Base-by-base conservation (phyloP, 1,284 basidiomycete species). In the Cryptococcus jaspeensis region DNA sequence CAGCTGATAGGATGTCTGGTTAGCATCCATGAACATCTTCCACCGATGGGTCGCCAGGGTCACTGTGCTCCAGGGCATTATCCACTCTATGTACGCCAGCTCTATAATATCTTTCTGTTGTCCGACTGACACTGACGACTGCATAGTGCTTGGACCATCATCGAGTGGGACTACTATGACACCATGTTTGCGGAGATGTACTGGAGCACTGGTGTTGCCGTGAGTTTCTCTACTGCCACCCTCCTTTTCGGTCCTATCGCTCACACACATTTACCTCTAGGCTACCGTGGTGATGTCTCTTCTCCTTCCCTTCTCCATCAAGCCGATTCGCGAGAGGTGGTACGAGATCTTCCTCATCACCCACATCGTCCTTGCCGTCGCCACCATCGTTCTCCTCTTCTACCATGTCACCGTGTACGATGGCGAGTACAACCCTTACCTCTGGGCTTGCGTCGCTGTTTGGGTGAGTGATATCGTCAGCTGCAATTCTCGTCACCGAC, bases 391-490 rank as follows among this genome's bases (percentile, higher is more conserved):
- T 5, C 35, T 65, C 16, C 60, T 69, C 32, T 66, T 54, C 37
- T 62, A 59, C 52, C 67, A 72, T 53, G 58, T 70, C 37, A 60
- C 61, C 1, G 48, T 61, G 25, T 64, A 63, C 40, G 54, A 58
- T 11, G 56, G 52, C 13, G 56, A 56, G 8, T 69, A 64, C 51
- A 50, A 64, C 40, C 44, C 59, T 0, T 69, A 50, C 43, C 45
- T 72, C 6, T 70, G 62, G 62, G 46, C 61, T 6, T 69, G 66
- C 42, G 58, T 62, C 16, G 70, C 55, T 20, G 58, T 72, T 18
- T 71, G 69, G 69, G 66, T 64, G 38, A 53, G 63, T 59, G n/a
- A n/a, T n/a, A n/a, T n/a, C n/a, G 18, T n/a, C n/a, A n/a, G n/a
- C n/a, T n/a, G n/a, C n/a, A n/a, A n/a, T n/a, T n/a, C n/a, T n/a